Conservation (phyloP, 306 rosid species). For the Fragaria vesca region DNA sequence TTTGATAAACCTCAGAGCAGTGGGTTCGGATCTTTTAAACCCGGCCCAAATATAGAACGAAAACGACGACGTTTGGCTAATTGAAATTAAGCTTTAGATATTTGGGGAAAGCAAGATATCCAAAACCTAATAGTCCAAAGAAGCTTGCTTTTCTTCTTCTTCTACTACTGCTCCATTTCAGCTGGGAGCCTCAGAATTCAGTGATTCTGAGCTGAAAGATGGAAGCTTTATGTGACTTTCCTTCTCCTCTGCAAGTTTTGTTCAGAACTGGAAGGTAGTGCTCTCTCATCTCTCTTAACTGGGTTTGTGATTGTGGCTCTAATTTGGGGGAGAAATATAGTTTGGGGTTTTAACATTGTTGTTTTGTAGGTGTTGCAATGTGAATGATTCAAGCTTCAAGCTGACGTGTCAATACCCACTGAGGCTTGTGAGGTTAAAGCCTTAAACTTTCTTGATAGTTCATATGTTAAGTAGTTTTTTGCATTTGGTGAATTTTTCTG, state of each 20-base stretch:
- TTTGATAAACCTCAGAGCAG: constrained; percentile 19
- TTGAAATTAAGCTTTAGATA: neutral
- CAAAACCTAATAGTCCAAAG: constrained; percentile 9
- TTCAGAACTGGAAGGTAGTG: constrained; percentile 27
- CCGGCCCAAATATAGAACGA: neutral
- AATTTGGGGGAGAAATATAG: neutral
- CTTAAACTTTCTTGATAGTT: neutral
- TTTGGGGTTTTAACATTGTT: neutral
- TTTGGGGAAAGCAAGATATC: constrained; percentile 12
- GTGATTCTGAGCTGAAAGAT: constrained; percentile 14
- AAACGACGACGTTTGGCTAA: neutral
- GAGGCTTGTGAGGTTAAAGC: constrained; percentile 15
- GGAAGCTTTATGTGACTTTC: constrained; percentile 26
- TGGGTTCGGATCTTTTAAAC: neutral
- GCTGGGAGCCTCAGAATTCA: neutral
- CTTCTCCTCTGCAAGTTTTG: constrained; percentile 11
- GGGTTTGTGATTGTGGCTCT: constrained; percentile 2
- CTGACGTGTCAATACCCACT: neutral
- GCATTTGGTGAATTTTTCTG: neutral
- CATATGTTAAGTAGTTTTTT: neutral
- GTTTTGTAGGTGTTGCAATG: constrained; percentile 8
- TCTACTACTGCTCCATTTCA: neutral
- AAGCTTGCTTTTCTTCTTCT: neutral
- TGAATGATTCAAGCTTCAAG: constrained; percentile 7
- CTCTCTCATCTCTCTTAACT: neutral